Evolutionary conservation across 768 basidiomycete genomes (phyloP), one percentile per base, ranked within the genome.

Genomic region (Gelatoporia subvermispora): DNA sequence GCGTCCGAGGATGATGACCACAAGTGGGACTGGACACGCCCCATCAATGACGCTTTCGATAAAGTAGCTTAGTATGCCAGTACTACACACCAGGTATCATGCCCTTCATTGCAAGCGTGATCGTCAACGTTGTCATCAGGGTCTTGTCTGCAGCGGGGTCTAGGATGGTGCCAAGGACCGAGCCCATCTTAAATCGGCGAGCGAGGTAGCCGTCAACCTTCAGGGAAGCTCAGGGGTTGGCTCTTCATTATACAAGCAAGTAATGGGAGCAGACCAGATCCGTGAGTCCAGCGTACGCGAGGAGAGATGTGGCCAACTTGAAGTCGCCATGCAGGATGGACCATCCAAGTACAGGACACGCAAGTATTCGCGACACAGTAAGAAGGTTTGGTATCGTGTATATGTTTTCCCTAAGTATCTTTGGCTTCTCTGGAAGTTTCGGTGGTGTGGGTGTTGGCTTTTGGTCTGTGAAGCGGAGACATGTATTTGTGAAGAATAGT

Each of bases 61-160:
- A 34, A 35, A 25, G 35, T 45, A 35, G 28, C 4, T 17, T 7
- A 16, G 38, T 41, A 15, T 35, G 46, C 28, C n/a, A 50, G 31
- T n/a, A 37, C 15, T 8, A 74, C 83, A 53, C 54, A 94, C 94
- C 56, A 8, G 95, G 95, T 18, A 99, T 71, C 56, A 95, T 72
- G 18, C 81, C 84, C 55, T 88, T 85, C 76, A 87, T 79, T 0
- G 92, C 82, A 52, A 99, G 69, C 1, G 93, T 86, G 41, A 93
- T 70, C 0, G 90, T 91, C 59, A 99, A 71, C 1, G 94, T 97
- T 1, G 96, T 95, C 86, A 99, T 88, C 37, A 99, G 71, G 10
- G 81, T 75, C 67, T 99, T 99, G 76, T 99, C 96, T 2, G 96
- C 96, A 0, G 95, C 92, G 11, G 96, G 96, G 65, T 99, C 96